Percentiles rank a stretch among this genome's conserved stretches.
These are phyloP conservation scores for Ephemerocybe angulata DNA, from an alignment of 768 basidiomycete species.

Conservation along the genomic window DNA sequence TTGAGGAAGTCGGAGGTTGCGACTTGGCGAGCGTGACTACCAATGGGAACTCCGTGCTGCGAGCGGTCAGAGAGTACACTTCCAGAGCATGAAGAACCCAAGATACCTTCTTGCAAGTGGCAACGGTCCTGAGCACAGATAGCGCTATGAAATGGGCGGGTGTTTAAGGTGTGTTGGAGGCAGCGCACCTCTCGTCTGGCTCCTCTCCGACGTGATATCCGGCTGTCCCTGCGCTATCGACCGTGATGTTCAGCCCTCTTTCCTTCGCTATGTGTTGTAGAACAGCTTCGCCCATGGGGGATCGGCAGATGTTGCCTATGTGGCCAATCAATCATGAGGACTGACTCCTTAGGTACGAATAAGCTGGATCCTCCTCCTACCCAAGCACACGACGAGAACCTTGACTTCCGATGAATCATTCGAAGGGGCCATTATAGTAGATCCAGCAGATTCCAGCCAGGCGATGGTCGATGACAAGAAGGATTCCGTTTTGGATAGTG, in stretches of 20 bases:
- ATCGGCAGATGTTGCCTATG: conserved; percentile 87
- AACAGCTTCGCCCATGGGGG: conserved; percentile 91
- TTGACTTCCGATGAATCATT: conserved; percentile 33
- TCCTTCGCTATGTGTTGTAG: conserved; percentile 63
- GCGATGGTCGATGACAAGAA: background rate
- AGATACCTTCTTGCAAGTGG: conserved; percentile 74
- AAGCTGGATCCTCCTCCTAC: conserved; percentile 23
- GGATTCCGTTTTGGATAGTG: background rate
- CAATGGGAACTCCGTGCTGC: conserved; percentile 73
- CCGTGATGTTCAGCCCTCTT: conserved; percentile 61
- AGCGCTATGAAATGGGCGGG: background rate
- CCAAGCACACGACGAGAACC: conserved; percentile 73
- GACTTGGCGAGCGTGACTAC: conserved; percentile 68
- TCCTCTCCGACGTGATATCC: conserved; percentile 81
- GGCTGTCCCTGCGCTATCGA: conserved; percentile 84
- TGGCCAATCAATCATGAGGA: conserved; percentile 1
- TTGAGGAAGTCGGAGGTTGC: conserved; percentile 57
- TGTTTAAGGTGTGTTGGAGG: conserved; percentile 1
- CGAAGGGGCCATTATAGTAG: conserved; percentile 20
- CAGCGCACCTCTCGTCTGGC: conserved; percentile 71
- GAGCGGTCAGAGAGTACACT: too few species aligned
- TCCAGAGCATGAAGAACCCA: too few species aligned
- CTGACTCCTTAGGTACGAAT: background rate
- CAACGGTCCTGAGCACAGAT: conserved; percentile 49
- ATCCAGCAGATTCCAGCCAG: background rate